Percentiles rank a stretch among this genome's conserved stretches.
Evolutionary conservation across 495 filamentous ascomycete species (phyloP).

Genomic region (Zalerion maritima): DNA sequence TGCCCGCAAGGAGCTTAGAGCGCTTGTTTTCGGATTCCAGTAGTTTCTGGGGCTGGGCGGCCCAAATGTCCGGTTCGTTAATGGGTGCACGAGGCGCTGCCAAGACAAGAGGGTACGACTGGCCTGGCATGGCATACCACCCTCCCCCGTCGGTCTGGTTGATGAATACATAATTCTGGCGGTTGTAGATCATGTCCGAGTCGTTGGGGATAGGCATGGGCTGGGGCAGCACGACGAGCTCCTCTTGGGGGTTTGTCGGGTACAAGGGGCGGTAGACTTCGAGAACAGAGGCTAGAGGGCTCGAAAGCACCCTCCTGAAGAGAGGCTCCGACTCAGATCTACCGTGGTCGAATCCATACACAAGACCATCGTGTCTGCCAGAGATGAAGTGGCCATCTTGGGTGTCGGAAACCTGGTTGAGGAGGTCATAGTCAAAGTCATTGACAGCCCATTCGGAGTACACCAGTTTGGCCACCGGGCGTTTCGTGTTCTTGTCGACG

Average conservation of each 20-base stretch:
- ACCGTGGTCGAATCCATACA: conserved; percentile 65
- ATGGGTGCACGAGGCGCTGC: conserved; percentile 53
- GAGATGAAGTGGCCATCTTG: conserved; percentile 85
- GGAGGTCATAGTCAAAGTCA: conserved; percentile 76
- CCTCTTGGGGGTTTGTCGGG: conserved; percentile 41
- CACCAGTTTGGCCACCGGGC: conserved; percentile 73
- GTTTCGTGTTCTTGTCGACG: conserved; percentile 56
- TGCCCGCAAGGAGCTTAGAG: too few species aligned
- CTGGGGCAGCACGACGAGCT: conserved; percentile 72
- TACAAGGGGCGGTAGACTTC: conserved; percentile 66
- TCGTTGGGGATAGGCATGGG: conserved; percentile 50
- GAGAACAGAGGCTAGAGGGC: conserved; percentile 81
- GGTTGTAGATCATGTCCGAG: conserved; percentile 40
- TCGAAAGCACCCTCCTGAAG: conserved; percentile 51
- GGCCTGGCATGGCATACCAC: conserved; percentile 91
- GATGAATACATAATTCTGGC: conserved; percentile 60
- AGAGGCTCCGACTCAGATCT: conserved; percentile 19
- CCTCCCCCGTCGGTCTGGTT: conserved; percentile 72
- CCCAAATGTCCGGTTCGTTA: conserved; percentile 44
- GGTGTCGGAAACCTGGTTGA: conserved; percentile 59
- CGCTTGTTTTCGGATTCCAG: too few species aligned
- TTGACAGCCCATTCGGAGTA: conserved; percentile 96
- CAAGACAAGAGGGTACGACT: conserved; percentile 70
- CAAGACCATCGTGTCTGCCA: conserved; percentile 70
- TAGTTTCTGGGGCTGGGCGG: too few species aligned